phyloP scores from a whole-genome alignment of 225 moss, liverwort and hornwort species.

The Marchantia polymorpha region DNA sequence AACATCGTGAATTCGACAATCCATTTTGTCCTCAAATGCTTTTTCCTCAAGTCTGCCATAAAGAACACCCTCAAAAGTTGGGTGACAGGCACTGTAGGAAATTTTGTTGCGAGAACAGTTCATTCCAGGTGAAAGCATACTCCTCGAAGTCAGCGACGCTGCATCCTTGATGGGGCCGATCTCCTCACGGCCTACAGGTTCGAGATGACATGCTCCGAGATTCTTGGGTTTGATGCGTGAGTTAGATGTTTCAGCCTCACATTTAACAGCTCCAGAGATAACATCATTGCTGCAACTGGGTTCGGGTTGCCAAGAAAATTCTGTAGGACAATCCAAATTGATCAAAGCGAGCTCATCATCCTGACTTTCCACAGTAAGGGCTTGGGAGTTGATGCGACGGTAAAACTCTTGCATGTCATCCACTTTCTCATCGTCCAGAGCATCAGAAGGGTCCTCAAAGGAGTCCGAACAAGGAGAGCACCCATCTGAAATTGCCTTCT shows the following conservation, averaged over 20 bases:
- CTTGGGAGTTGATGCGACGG: conserved; percentile 46
- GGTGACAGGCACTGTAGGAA: background rate
- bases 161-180: background rate
- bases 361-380: conserved; percentile 37
- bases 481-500: background rate
- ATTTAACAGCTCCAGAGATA: background rate
- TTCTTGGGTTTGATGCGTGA: background rate
- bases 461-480: background rate
- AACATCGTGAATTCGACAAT: background rate
- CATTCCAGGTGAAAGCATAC: background rate
- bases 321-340: conserved; percentile 16
- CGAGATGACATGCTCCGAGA: background rate
- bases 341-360: conserved; percentile 36
- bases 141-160: background rate
- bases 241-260: background rate
- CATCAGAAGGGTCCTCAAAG: background rate
- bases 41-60: background rate
- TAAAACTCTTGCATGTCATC: conserved; percentile 42
- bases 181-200: conserved; percentile 2
- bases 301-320: conserved; percentile 16
- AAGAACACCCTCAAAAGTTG: background rate
- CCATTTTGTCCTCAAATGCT: background rate
- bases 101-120: background rate
- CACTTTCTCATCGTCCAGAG: conserved; percentile 12
- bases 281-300: background rate